phyloP scores from a whole-genome alignment of 768 basidiomycete genomes.

The Amanita polypyramis region DNA sequence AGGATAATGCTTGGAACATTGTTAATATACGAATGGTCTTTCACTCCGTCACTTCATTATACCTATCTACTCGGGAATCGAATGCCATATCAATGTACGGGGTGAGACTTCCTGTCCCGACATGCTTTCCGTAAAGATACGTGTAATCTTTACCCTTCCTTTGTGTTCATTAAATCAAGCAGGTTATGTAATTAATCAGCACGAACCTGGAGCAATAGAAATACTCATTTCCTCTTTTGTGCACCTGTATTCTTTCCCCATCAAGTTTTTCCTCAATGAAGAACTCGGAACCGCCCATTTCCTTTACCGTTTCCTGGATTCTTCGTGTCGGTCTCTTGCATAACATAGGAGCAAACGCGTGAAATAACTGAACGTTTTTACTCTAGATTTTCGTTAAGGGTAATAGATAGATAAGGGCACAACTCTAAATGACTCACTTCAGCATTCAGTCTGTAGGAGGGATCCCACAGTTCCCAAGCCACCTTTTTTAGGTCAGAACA shows the following conservation, averaged over 20 bases:
- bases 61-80: constrained; percentile 73
- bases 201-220: constrained; percentile 83
- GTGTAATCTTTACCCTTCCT: constrained; percentile 91
- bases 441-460: constrained; percentile 49
- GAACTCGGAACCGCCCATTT: constrained; percentile 73
- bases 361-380: constrained; percentile 73
- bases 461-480: constrained; percentile 80
- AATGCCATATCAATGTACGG: constrained; percentile 76
- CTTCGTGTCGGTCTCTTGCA: constrained; percentile 80
- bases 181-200: not conserved
- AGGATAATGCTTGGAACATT: constrained; percentile 61
- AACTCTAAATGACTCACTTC: constrained; percentile 29
- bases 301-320: constrained; percentile 74
- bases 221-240: constrained; percentile 85
- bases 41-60: constrained; percentile 18
- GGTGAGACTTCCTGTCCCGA: constrained; percentile 79
- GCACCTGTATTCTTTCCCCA: constrained; percentile 93
- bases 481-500: constrained; percentile 95
- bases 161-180: not conserved
- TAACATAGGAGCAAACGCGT: constrained; percentile 89
- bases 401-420: not conserved
- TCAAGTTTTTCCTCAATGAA: constrained; percentile 96
- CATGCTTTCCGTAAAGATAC: constrained; percentile 80
- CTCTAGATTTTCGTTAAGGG: constrained; percentile 36
- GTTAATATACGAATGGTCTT: not conserved